Evolutionary conservation across 345 rosid genomes (phyloP).

Genomic region (Capsella bursapastoris): DNA sequence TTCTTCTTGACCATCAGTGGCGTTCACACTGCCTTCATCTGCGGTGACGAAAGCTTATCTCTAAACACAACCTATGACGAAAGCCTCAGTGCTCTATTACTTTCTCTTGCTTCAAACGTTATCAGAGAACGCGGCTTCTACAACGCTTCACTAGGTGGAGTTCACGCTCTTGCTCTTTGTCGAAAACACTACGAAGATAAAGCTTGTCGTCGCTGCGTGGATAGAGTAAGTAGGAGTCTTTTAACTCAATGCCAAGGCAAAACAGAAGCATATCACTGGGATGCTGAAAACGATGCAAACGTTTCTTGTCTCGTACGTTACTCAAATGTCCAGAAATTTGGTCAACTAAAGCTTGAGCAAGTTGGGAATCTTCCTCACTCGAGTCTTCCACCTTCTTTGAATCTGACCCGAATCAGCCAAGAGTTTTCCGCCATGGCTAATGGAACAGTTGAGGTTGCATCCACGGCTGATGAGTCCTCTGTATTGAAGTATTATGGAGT

Average conservation of each 20-base stretch:
- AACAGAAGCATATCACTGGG: slow-evolving; percentile 48
- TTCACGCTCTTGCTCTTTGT: slow-evolving; percentile 51
- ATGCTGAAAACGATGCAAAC: slow-evolving; percentile 13
- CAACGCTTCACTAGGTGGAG: slow-evolving; percentile 45
- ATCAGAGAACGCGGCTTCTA: slow-evolving; percentile 40
- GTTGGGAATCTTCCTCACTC: background rate
- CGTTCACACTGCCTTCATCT: slow-evolving; percentile 33
- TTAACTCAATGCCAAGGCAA: slow-evolving; percentile 44
- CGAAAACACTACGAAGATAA: slow-evolving; percentile 41
- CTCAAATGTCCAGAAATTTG: slow-evolving; percentile 39
- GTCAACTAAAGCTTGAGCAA: slow-evolving; percentile 41
- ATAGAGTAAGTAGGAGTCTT: slow-evolving; percentile 21
- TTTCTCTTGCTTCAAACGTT: slow-evolving; percentile 47
- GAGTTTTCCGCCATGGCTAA: slow-evolving; percentile 41
- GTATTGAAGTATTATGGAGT: slow-evolving; percentile 49
- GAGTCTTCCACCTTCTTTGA: background rate
- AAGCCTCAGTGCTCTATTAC: slow-evolving; percentile 37
- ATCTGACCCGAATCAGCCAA: slow-evolving; percentile 40
- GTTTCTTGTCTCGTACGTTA: slow-evolving; percentile 52
- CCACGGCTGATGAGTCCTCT: slow-evolving; percentile 42
- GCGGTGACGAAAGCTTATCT: slow-evolving; percentile 46
- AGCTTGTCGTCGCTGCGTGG: slow-evolving; percentile 44
- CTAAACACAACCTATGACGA: slow-evolving; percentile 28
- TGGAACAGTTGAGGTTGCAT: slow-evolving; percentile 36
- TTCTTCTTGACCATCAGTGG: slow-evolving; percentile 34